Percentiles rank a stretch among this genome's conserved stretches.
Conservation (phyloP, 2,329 filamentous ascomycete genomes). For the Rhexocercosporidium sp. region DNA sequence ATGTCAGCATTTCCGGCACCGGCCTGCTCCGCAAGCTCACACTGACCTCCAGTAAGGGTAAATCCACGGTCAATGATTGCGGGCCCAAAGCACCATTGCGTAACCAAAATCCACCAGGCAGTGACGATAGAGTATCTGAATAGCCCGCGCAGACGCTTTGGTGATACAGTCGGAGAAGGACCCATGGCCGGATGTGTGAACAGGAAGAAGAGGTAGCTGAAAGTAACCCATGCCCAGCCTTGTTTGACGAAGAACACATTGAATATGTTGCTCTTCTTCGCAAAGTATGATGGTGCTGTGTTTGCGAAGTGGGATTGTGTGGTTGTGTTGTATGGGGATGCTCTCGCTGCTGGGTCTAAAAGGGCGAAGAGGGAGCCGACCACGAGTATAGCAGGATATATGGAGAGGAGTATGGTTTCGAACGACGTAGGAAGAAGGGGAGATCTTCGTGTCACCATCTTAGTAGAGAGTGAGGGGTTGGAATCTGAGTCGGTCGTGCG, state of each 20-base stretch:
- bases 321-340: conserved; percentile 63
- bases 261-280: conserved; percentile 90
- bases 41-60: conserved; percentile 84
- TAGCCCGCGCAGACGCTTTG: conserved; percentile 60
- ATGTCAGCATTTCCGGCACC: conserved; percentile 52
- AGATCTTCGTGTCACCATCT: conserved; percentile 38
- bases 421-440: conserved; percentile 73
- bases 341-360: conserved; percentile 74
- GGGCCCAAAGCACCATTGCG: conserved; percentile 96
- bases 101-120: conserved; percentile 80
- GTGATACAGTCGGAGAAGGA: conserved; percentile 48
- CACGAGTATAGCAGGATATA: conserved; percentile 80
- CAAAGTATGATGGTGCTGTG: conserved; percentile 83
- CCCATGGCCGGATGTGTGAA: conserved; percentile 67
- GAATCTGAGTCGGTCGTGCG: background rate
- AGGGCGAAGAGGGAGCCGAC: conserved; percentile 82
- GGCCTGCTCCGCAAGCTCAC: conserved; percentile 63
- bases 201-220: conserved; percentile 73
- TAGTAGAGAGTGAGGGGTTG: conserved; percentile 7
- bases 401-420: conserved; percentile 66
- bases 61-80: conserved; percentile 90
- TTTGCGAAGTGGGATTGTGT: conserved; percentile 67
- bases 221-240: conserved; percentile 90
- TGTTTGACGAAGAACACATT: conserved; percentile 94
- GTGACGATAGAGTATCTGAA: conserved; percentile 77